phyloP scores from a whole-genome alignment of 208 protist genomes.

The Wallacemonas sp. region DNA sequence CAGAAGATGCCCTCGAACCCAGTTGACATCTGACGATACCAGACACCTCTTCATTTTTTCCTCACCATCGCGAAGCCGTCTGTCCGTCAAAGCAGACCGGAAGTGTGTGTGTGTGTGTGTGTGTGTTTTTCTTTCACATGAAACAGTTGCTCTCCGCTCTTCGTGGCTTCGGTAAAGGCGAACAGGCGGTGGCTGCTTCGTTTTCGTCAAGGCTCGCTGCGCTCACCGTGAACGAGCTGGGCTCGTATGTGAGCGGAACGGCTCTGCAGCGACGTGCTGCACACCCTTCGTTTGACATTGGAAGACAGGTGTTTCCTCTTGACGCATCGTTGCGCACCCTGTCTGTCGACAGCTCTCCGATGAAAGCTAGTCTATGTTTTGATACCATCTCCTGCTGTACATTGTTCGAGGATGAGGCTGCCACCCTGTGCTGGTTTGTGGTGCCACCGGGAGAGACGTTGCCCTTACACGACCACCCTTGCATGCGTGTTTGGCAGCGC shows the following conservation, averaged over 20 bases:
- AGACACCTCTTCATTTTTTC: too few species aligned
- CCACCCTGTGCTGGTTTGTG: conserved; percentile 77
- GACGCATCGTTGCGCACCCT: background rate
- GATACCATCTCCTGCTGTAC: conserved; percentile 53
- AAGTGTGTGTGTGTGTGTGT: background rate
- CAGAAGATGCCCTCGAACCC: too few species aligned
- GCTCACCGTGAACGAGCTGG: conserved; percentile 40
- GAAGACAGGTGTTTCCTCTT: background rate
- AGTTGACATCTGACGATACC: too few species aligned
- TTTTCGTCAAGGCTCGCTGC: conserved; percentile 21
- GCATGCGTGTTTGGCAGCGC: conserved; percentile 71
- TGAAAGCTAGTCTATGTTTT: background rate
- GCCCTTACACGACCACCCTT: conserved; percentile 75
- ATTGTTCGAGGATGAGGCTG: conserved; percentile 41
- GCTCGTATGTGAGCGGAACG: conserved; percentile 36
- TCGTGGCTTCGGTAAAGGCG: background rate
- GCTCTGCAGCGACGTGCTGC: background rate
- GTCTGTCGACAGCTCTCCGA: background rate
- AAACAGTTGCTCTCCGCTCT: conserved; percentile 25
- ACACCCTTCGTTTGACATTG: background rate
- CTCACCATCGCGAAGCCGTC: too few species aligned
- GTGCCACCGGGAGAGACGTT: conserved; percentile 50
- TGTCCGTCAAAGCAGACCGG: too few species aligned
- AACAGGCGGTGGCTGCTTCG: background rate
- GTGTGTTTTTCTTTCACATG: conserved; percentile 9